A percentile compares a stretch with the other conserved stretches of the same genome.
These are phyloP conservation scores for Sedum album DNA, from an alignment of 164 flowering plant species.

Conservation along the genomic window DNA sequence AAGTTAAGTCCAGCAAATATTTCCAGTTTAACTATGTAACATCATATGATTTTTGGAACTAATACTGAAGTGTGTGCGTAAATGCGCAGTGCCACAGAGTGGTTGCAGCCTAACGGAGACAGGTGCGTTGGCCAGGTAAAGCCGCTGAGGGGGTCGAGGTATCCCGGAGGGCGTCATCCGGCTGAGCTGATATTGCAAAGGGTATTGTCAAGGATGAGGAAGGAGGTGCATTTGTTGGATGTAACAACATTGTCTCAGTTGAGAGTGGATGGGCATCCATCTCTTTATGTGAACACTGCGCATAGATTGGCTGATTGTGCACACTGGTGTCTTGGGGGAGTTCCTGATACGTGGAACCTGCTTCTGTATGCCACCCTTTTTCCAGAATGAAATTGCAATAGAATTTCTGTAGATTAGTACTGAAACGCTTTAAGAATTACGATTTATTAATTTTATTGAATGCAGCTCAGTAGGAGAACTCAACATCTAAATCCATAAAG, in stretches of 20 bases:
- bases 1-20: constrained; percentile 14
- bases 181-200: constrained; percentile 24
- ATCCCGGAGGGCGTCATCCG: constrained; percentile 23
- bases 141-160: constrained; percentile 14
- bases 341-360: constrained; percentile 45
- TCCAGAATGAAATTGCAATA: background rate
- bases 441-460: no score
- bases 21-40: background rate
- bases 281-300: constrained; percentile 22
- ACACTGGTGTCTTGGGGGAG: constrained; percentile 49
- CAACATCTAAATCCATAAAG: no score
- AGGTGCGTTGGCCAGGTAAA: constrained; percentile 18
- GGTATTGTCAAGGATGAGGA: constrained; percentile 16
- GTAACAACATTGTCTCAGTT: constrained; percentile 30
- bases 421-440: no score
- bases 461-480: no score
- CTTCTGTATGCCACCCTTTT: constrained; percentile 26
- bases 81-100: constrained; percentile 12
- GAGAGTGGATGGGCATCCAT: constrained; percentile 41
- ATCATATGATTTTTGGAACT: background rate
- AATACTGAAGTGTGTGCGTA: background rate
- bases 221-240: constrained; percentile 24
- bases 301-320: constrained; percentile 28
- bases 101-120: constrained; percentile 15
- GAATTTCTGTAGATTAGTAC: background rate